phyloP scores from a whole-genome alignment of 2,329 filamentous ascomycete genomes.

The Cladosporium colombiae region DNA sequence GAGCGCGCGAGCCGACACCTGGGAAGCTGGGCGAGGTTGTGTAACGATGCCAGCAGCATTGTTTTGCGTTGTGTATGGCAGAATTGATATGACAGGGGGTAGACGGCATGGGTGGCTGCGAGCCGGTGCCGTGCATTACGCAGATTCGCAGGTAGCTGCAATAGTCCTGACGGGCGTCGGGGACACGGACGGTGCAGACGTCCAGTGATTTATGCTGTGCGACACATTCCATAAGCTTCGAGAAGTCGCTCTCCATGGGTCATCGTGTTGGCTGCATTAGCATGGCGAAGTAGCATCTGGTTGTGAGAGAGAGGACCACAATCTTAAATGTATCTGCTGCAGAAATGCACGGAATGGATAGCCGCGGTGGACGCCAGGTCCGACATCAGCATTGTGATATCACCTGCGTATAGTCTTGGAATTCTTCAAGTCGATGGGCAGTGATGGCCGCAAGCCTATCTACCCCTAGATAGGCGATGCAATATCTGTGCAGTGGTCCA shows the following conservation, averaged over 20 bases:
- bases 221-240: slow-evolving; percentile 12
- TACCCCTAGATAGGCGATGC: neutral
- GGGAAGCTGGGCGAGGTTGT: slow-evolving; percentile 16
- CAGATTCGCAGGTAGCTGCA: neutral
- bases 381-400: neutral
- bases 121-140: slow-evolving; percentile 2
- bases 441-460: neutral
- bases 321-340: neutral
- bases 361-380: neutral
- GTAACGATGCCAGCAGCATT: slow-evolving; percentile 15
- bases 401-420: neutral
- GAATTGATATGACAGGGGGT: neutral
- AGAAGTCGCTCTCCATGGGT: neutral
- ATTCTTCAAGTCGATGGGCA: neutral
- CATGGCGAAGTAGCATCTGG: neutral
- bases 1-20: slow-evolving; percentile 17
- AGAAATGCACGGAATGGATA: neutral
- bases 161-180: slow-evolving; percentile 2
- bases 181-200: neutral
- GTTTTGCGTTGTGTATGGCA: neutral
- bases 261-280: neutral
- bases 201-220: neutral
- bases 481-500: neutral
- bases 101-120: slow-evolving; percentile 16
- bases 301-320: neutral